phyloP scores from a whole-genome alignment of 495 filamentous ascomycete species.

The Tirmania nivea region DNA sequence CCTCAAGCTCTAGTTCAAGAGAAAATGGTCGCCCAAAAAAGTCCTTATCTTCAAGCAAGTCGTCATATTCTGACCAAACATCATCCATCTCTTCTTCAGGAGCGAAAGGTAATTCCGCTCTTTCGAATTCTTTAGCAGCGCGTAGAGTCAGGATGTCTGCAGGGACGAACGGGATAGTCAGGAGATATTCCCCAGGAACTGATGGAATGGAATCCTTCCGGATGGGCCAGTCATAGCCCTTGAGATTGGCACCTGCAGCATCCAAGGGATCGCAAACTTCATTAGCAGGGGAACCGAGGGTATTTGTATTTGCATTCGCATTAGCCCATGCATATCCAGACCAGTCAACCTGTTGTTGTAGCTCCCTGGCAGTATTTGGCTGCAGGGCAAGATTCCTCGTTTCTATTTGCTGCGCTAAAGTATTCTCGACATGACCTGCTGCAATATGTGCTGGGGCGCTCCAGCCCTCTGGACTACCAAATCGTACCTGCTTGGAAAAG shows the following conservation, averaged over 20 bases:
- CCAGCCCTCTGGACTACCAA: neutral
- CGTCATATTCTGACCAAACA: constrained; percentile 87
- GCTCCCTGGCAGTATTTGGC: constrained; percentile 2
- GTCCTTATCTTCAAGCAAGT: constrained; percentile 45
- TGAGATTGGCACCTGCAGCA: neutral
- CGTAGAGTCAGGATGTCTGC: neutral
- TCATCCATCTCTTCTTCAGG: constrained; percentile 48
- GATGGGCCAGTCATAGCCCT: constrained; percentile 8
- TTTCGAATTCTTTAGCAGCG: neutral
- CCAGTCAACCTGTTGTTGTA: constrained; percentile 12
- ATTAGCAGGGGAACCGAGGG: constrained; percentile 1
- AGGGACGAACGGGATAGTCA: too few relatives aligned
- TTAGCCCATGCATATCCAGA: constrained; percentile 6
- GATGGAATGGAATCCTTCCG: constrained; percentile 2
- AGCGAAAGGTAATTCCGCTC: neutral
- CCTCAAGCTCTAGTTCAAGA: constrained; percentile 4
- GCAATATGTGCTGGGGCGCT: neutral
- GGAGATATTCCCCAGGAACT: too few relatives aligned
- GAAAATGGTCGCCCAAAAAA: constrained; percentile 25
- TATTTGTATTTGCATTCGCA: constrained; percentile 4
- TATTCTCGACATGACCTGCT: neutral
- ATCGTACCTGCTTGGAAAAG: neutral
- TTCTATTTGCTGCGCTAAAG: neutral
- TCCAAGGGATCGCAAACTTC: constrained; percentile 12
- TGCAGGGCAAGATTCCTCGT: neutral